phyloP scores from a whole-genome alignment of 495 filamentous ascomycete species.

The Neurospora sp. region DNA sequence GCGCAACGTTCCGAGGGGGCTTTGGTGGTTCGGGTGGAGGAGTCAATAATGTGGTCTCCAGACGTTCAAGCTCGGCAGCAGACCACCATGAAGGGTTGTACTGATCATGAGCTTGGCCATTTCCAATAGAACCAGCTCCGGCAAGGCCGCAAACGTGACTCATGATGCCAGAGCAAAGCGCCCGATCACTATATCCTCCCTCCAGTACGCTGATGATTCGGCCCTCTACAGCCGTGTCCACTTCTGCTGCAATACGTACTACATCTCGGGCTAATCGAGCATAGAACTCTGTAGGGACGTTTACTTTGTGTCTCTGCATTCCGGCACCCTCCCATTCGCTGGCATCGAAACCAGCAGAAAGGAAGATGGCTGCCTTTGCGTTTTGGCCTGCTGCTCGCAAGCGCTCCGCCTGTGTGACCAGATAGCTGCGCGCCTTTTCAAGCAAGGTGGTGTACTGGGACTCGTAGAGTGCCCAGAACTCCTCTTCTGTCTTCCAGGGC shows the following conservation, averaged over 20 bases:
- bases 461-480: slow-evolving; percentile 86
- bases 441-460: slow-evolving; percentile 64
- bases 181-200: slow-evolving; percentile 89
- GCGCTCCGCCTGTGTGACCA: slow-evolving; percentile 57
- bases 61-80: slow-evolving; percentile 49
- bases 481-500: slow-evolving; percentile 65
- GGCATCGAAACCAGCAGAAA: slow-evolving; percentile 94
- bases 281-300: slow-evolving; percentile 95
- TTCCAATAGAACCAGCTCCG: slow-evolving; percentile 16
- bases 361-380: slow-evolving; percentile 79
- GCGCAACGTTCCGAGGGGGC: slow-evolving; percentile 39
- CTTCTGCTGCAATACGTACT: slow-evolving; percentile 71
- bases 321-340: slow-evolving; percentile 84
- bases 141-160: slow-evolving; percentile 78
- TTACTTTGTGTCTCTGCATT: slow-evolving; percentile 91
- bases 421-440: slow-evolving; percentile 67
- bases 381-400: slow-evolving; percentile 39
- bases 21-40: slow-evolving; percentile 39
- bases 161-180: slow-evolving; percentile 74
- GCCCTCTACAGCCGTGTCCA: slow-evolving; percentile 65
- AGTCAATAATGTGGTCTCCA: slow-evolving; percentile 46
- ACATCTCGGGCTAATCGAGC: slow-evolving; percentile 80
- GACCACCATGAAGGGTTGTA: slow-evolving; percentile 77
- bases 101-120: slow-evolving; percentile 10
- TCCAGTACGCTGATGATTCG: slow-evolving; percentile 87